Base-by-base conservation (phyloP, 2,329 filamentous ascomycete genomes). In the Leptographium galeiforme region DNA sequence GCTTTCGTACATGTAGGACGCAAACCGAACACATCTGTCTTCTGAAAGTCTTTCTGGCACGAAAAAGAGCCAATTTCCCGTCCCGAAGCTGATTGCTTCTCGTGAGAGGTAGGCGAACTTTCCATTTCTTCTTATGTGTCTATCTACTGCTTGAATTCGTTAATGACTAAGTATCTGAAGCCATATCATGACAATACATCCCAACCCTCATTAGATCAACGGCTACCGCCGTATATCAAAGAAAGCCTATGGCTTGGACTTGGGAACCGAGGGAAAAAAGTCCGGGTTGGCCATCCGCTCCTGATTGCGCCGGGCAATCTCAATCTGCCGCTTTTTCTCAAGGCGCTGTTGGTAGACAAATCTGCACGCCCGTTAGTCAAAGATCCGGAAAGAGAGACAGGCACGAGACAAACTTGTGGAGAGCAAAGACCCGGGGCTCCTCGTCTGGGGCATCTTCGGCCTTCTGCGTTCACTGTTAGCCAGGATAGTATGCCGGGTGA, bases 321-420 rank as follows among this genome's bases (percentile, higher is more conserved):
- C 87, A 18, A 79, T 78, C 65, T 86, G 85, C 44, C 83, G 79
- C 63, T 89, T 84, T 63, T 84, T 85, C 64, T 89, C 82, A 49
- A 95, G 66, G 14, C 91, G 82, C 71, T 89, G 87, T 61, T 91
- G 85, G 64, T 89, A 94, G 67, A 98, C 95, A 32, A 81, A 78
- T 61, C 88, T 93, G 47, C 6, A 3, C n/a, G 30, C 8, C 1
- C 43, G 49, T 51, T 14, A 40, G 36, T 33, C 6, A 13, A 43
- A 13, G 10, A 13, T 5, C 1, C 8, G 5, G 19, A 30, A 38
- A 3, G 41, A 30, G 14, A 36, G 14, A 19, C 10, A 18, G 30
- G n/a, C 7, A 12, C 30, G 25, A n/a, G 18, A 64, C 68, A 53
- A 69, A 91, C 86, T 84, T 89, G 63, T 91, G 86, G 55, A 96